Percentiles rank a stretch among this genome's conserved stretches.
Evolutionary conservation across 176 grass and related monocot genomes (phyloP).

Genomic region (Triticum dicoccoides): DNA sequence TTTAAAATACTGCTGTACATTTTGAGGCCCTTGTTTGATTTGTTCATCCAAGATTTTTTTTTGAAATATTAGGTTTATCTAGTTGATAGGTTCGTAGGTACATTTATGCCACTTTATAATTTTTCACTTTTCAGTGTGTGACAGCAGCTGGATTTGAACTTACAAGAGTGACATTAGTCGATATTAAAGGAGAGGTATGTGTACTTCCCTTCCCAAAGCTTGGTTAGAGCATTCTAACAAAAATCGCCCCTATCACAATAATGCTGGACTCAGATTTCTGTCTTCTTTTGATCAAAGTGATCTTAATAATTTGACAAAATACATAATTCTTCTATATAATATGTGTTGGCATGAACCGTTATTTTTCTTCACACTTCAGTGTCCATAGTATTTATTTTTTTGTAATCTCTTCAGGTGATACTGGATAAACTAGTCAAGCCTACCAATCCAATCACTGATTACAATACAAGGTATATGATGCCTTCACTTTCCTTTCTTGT

Average conservation of each 20-base stretch:
- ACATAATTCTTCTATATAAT: neutral
- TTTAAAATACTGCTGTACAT: constrained; percentile 18
- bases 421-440: constrained; percentile 95
- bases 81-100: constrained; percentile 18
- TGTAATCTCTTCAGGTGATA: constrained; percentile 65
- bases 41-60: neutral
- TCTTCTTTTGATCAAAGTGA: neutral
- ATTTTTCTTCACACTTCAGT: constrained; percentile 12
- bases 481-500: constrained; percentile 9
- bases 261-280: neutral
- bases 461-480: constrained; percentile 84
- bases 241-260: neutral
- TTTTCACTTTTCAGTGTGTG: constrained; percentile 66
- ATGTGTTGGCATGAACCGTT: constrained; percentile 19
- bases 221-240: neutral
- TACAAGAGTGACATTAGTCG: constrained; percentile 89
- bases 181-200: constrained; percentile 85
- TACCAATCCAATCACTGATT: constrained; percentile 75
- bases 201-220: neutral
- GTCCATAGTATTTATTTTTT: neutral
- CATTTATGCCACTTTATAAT: constrained; percentile 11
- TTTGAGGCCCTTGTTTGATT: constrained; percentile 20
- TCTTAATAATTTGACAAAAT: neutral
- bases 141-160: constrained; percentile 88
- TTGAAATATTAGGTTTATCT: neutral